A percentile compares a stretch with the other conserved stretches of the same genome.
These are phyloP conservation scores for Isoetes taiwanensis DNA, from an alignment of 75 land plant genomes.

Conservation along the genomic window DNA sequence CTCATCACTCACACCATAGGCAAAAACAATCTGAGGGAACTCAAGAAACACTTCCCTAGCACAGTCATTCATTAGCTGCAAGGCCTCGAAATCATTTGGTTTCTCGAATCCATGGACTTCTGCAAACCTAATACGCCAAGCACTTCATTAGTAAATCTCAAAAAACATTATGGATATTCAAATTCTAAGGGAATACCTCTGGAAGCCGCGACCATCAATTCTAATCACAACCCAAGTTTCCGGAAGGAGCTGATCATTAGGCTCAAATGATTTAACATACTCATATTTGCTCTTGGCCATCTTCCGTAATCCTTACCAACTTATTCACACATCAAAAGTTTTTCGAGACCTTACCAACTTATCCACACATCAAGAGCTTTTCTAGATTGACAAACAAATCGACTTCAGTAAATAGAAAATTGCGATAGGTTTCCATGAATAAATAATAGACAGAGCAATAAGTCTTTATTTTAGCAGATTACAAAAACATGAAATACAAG, in stretches of 20 bases:
- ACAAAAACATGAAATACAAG: too few species aligned
- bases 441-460: too few species aligned
- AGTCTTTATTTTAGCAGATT: too few species aligned
- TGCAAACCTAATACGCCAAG: conserved; percentile 56
- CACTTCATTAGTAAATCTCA: too few species aligned
- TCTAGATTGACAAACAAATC: too few species aligned
- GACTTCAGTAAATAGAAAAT: too few species aligned
- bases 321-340: too few species aligned
- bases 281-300: conserved; percentile 92
- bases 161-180: too few species aligned
- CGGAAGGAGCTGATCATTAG: conserved; percentile 34
- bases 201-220: conserved; percentile 60
- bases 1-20: conserved; percentile 88
- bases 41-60: conserved; percentile 47
- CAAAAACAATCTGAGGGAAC: conserved; percentile 59
- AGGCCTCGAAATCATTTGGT: conserved; percentile 62
- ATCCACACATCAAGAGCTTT: too few species aligned
- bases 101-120: conserved; percentile 71
- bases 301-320: too few species aligned
- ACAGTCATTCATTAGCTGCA: conserved; percentile 73
- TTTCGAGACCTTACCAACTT: too few species aligned
- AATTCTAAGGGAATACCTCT: conserved; percentile 32
- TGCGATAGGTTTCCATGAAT: too few species aligned
- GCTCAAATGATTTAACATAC: conserved; percentile 72
- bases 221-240: conserved; percentile 55